These are phyloP conservation scores for Diaporthe capsici DNA, from an alignment of 2,329 filamentous ascomycete genomes.

Conservation along the genomic window DNA sequence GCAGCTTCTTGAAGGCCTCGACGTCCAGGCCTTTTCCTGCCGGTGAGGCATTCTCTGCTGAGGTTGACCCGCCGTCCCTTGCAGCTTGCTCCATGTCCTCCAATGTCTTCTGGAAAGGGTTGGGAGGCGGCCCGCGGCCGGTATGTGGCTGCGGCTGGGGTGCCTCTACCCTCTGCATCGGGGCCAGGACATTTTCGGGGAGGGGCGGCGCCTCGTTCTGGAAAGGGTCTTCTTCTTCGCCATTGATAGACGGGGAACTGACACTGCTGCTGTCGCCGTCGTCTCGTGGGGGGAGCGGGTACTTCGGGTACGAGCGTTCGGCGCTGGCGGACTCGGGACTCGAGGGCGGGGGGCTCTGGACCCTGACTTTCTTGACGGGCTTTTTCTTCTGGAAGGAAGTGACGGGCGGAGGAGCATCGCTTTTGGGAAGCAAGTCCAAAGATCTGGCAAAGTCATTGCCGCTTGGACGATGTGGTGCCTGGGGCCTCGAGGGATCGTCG, in stretches of 20 bases:
- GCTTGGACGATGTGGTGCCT: conserved; percentile 48
- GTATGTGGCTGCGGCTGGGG: conserved; percentile 40
- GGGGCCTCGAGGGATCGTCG: neutral
- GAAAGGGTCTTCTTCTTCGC: conserved; percentile 52
- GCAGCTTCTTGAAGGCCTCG: conserved; percentile 80
- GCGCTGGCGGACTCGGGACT: conserved; percentile 65
- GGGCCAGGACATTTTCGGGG: conserved; percentile 44
- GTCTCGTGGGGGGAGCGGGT: conserved; percentile 49
- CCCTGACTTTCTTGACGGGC: conserved; percentile 76
- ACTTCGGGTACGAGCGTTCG: conserved; percentile 48
- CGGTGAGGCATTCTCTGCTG: conserved; percentile 43
- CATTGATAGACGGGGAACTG: conserved; percentile 46
- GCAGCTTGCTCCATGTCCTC: conserved; percentile 62
- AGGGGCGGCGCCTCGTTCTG: conserved; percentile 45
- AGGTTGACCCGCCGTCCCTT: conserved; percentile 51
- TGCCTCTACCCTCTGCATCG: neutral
- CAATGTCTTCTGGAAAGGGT: conserved; percentile 70
- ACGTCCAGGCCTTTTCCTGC: conserved; percentile 75
- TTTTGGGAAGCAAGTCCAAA: conserved; percentile 50
- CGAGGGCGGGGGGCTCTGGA: conserved; percentile 75
- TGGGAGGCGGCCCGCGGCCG: conserved; percentile 55
- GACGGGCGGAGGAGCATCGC: conserved; percentile 49
- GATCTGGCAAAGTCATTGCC: conserved; percentile 50
- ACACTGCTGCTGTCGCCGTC: conserved; percentile 51
- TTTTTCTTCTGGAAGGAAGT: conserved; percentile 61